Base-by-base conservation (phyloP, 345 rosid genomes). In the Eucalyptus polyanthemos region DNA sequence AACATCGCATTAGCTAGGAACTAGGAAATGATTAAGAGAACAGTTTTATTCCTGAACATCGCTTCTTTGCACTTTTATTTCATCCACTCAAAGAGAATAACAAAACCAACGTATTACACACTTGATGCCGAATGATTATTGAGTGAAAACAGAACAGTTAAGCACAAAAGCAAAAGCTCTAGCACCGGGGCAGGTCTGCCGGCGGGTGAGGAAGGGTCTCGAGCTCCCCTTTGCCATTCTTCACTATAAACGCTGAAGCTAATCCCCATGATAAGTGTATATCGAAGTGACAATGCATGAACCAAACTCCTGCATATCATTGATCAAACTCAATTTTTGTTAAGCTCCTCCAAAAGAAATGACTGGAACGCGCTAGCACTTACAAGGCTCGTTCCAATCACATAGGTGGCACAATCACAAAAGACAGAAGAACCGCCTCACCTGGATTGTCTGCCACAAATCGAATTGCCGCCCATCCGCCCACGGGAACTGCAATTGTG, bases 391-490 rank as follows among this genome's bases (percentile, higher is more conserved):
- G 14, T 19, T 37, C 83, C 83, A 37, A 37, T 37, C 83, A 76
- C 47, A 37, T 19, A 76, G 27, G 45, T 1, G 14, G 1, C 83
- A 76, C 8, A 37, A 76, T 76, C 47, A 76, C 47, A 21, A 37
- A 34, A 10, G 83, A 37, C 45, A 37, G 47, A 5, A 76, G 83
- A 44, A 76, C 22, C 50, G 4, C 29, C 86, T 34, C 93, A 96
- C 98, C 98, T 83, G 98, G 98, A 92, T 95, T 97, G 92, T 96
- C 95, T 44, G 98, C 98, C 11, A 90, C 92, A 62, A 95, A 95
- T n/a, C 98, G 93, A 86, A 97, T 92, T 10, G 95, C 99, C 37
- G 99, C 98, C 98, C 99, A 97, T 89, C 98, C 98, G 9, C 98
- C 98, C 27, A 94, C 97, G 2, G 98, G 98, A 65, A 97, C 98